phyloP scores from a whole-genome alignment of 768 basidiomycete species.

The Lactifluus hygrophoroides region DNA sequence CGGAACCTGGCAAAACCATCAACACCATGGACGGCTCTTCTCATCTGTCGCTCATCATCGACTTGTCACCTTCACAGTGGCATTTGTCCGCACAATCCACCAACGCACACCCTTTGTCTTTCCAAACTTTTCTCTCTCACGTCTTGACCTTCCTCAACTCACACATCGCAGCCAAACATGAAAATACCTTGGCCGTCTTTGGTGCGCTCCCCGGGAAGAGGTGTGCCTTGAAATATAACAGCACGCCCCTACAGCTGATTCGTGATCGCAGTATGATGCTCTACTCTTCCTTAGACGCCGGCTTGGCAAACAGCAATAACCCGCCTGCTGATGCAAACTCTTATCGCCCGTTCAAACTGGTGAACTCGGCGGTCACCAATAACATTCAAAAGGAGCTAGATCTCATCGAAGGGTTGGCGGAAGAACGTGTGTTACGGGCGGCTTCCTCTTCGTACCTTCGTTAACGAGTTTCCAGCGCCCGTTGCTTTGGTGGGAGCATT shows the following conservation, averaged over 20 bases:
- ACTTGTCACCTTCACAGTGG: conserved; percentile 85
- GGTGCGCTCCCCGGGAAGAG: conserved; percentile 81
- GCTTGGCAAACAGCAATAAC: conserved; percentile 29
- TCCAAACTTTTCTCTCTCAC: conserved; percentile 72
- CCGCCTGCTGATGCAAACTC: conserved; percentile 58
- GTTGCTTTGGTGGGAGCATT: conserved; percentile 80
- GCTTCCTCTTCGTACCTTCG: conserved; percentile 7
- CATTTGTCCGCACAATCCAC: conserved; percentile 49
- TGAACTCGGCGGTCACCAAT: conserved; percentile 58
- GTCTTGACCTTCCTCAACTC: conserved; percentile 88
- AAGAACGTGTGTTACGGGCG: conserved; percentile 38
- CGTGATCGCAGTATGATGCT: conserved; percentile 53
- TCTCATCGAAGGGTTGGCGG: conserved; percentile 37
- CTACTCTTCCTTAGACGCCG: conserved; percentile 58
- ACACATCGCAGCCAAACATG: conserved; percentile 83
- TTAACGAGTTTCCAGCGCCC: conserved; percentile 34
- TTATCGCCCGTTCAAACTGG: conserved; percentile 74
- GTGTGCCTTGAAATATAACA: conserved; percentile 31
- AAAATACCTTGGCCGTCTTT: conserved; percentile 89
- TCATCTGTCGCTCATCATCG: conserved; percentile 78
- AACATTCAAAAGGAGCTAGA: conserved; percentile 58
- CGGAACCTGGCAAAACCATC: background rate
- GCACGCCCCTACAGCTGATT: background rate
- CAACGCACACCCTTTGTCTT: conserved; percentile 46
- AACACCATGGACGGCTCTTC: conserved; percentile 38